These are phyloP conservation scores for Dittrichia graveolens DNA, from an alignment of 129 eudicot species.

Conservation along the genomic window DNA sequence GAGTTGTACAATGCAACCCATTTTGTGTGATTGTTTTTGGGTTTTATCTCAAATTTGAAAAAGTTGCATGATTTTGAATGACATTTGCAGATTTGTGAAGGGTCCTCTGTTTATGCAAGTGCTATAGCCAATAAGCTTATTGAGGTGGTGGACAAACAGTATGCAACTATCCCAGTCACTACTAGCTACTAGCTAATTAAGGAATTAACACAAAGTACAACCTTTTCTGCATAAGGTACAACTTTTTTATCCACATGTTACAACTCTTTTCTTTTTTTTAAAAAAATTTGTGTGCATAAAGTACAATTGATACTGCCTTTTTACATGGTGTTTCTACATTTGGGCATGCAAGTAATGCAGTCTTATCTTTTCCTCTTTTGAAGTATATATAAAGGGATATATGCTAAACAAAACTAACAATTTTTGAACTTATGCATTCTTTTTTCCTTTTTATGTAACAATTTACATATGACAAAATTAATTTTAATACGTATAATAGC, in stretches of 20 bases:
- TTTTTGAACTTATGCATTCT: too few relatives aligned
- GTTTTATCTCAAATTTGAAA: neutral
- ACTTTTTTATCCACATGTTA: constrained; percentile 21
- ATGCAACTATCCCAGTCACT: constrained; percentile 62
- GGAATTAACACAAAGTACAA: constrained; percentile 35
- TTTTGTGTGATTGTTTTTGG: constrained; percentile 10
- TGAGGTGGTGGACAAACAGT: constrained; percentile 86
- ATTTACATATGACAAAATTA: too few relatives aligned
- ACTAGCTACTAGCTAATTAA: constrained; percentile 43
- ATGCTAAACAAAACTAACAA: too few relatives aligned
- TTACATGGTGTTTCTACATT: constrained; percentile 26
- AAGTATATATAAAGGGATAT: neutral
- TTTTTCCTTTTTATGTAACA: too few relatives aligned
- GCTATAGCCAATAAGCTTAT: constrained; percentile 90
- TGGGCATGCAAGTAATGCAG: constrained; percentile 29
- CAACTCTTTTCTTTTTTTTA: neutral
- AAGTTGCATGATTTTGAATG: constrained; percentile 22
- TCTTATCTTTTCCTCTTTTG: constrained; percentile 19
- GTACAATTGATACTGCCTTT: constrained; percentile 18
- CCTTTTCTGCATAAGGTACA: constrained; percentile 10
- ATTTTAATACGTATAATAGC: too few relatives aligned
- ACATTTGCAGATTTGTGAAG: constrained; percentile 81
- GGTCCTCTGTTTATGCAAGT: constrained; percentile 90
- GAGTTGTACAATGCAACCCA: constrained; percentile 15
- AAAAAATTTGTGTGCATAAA: neutral